phyloP scores from a whole-genome alignment of 768 basidiomycete genomes.

The Auricularia cornea region DNA sequence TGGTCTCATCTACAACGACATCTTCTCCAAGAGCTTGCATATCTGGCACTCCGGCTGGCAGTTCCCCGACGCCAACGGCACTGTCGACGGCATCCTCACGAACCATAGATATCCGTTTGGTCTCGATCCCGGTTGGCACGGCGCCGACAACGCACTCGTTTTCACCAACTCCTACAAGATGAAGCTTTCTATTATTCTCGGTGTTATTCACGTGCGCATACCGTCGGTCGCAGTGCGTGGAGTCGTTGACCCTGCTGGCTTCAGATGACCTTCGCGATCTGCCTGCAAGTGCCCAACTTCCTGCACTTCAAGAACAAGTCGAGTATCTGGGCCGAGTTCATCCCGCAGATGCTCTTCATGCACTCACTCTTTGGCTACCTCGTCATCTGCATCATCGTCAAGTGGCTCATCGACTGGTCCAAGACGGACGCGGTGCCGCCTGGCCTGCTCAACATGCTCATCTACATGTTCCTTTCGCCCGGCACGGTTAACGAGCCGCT shows the following conservation, averaged over 20 bases:
- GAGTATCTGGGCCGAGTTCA: conserved; percentile 90
- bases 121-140: conserved; percentile 92
- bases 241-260: not conserved
- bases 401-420: conserved; percentile 94
- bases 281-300: conserved; percentile 93
- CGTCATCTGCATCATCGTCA: conserved; percentile 89
- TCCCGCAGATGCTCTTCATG: conserved; percentile 95
- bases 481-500: conserved; percentile 71
- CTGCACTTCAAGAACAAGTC: conserved; percentile 80
- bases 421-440: conserved; percentile 63
- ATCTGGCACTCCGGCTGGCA: conserved; percentile 86
- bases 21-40: conserved; percentile 89
- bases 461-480: conserved; percentile 91
- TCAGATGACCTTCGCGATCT: conserved; percentile 98
- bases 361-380: conserved; percentile 98
- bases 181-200: conserved; percentile 97
- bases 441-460: conserved; percentile 90
- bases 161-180: conserved; percentile 99
- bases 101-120: conserved; percentile 87
- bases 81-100: conserved; percentile 43
- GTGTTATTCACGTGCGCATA: conserved; percentile 82
- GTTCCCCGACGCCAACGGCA: conserved; percentile 44
- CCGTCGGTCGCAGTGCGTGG: not conserved
- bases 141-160: conserved; percentile 79
- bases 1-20: conserved; percentile 96